Percentiles rank a stretch among this genome's conserved stretches.
Evolutionary conservation across 305 asterid species (phyloP).

Genomic region (Lippia alba): DNA sequence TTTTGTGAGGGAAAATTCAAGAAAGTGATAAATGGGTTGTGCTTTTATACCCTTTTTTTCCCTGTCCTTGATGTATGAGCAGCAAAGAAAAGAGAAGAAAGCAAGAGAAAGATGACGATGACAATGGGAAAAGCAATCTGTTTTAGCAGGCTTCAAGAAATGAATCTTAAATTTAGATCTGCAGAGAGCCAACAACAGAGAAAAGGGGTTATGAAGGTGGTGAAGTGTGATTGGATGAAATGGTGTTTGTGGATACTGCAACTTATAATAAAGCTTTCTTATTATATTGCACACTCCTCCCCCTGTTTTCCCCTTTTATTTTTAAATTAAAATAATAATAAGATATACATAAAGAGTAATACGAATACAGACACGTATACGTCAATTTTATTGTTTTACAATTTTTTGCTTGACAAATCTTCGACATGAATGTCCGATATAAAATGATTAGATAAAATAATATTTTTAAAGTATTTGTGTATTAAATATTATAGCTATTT

Average conservation of each 20-base stretch:
- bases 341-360: constrained; percentile 7
- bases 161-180: constrained; percentile 43
- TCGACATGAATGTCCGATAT: no score
- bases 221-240: constrained; percentile 66
- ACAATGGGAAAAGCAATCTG: constrained; percentile 27
- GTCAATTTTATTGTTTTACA: no score
- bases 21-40: constrained; percentile 30
- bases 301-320: constrained; percentile 23
- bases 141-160: constrained; percentile 40
- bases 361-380: no score
- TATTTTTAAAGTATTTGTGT: background rate
- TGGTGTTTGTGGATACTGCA: constrained; percentile 75
- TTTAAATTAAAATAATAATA: constrained; percentile 13
- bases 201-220: constrained; percentile 47
- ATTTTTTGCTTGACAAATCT: no score
- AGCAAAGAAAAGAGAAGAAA: constrained; percentile 37
- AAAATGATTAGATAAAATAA: no score
- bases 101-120: constrained; percentile 40
- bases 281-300: constrained; percentile 41
- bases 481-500: background rate
- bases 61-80: constrained; percentile 41
- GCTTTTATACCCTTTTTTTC: constrained; percentile 39
- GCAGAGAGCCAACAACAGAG: constrained; percentile 33
- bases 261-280: constrained; percentile 44
- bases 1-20: constrained; percentile 26